Base-by-base conservation (phyloP, 169 alveolate genomes). In the Cystoisospora suis region DNA sequence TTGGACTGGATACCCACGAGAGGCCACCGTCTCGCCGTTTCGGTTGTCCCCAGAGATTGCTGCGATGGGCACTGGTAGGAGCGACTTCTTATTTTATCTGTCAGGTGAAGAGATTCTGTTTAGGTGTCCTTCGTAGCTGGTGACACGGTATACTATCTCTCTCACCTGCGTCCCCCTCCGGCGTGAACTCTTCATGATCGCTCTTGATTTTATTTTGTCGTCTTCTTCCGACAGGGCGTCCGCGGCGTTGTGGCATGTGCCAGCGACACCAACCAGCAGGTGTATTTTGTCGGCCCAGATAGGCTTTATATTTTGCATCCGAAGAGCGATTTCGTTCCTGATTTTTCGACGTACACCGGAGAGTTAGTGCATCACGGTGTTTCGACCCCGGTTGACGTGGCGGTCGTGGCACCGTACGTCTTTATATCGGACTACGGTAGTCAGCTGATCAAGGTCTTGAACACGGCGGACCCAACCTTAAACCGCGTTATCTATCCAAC, bases 231-330 rank as follows among this genome's bases (percentile, higher is more conserved):
- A 45, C 47, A 88, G 92, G 77, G 83, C 47, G 45, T 88, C 49
- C 75, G 92, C 3, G 53, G 70, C 46, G 80, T 75, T 17, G 75
- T 88, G 34, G 92, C 92, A 20, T 88, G 92, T 46, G 89, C 83
- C 53, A 59, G 86, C 65, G 83, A 75, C 46, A 38, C 44, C 65
- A 46, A 79, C 32, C 89, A 88, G 75, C 38, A 7, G 75, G 38
- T 88, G 61, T 59, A 45, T 29, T 86, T 88, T 1, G 44, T 88
- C 29, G 92, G 92, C 20, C 89, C 92, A 42, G 69, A 81, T 32
- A 75, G 36, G 29, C 58, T 88, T 70, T 23, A 69, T 44, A 44
- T 88, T 0, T 53, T 75, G 40, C 34, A 75, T 45, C 92, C 92
- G 29, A 72, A 36, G 40, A 15, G 46, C 5, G 75, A 12, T 7